Percentiles rank a stretch among this genome's conserved stretches.
Conservation (phyloP, 176 grass and related monocot genomes). For the Bolboschoenus planiculmis region DNA sequence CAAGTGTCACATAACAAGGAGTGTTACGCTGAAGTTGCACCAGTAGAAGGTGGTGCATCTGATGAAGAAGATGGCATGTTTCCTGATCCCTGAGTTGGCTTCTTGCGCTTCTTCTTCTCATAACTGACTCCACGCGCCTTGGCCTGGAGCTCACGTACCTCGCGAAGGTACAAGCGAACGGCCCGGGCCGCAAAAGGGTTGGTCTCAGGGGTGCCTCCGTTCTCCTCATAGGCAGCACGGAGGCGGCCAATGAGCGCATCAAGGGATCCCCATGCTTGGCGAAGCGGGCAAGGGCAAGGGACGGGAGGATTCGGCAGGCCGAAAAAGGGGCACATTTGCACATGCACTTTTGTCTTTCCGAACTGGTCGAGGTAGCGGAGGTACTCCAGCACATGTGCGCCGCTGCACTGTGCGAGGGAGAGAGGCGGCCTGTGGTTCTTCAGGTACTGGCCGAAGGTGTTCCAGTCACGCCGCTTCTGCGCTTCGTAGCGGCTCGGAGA, state of each 20-base stretch:
- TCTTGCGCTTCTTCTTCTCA: conserved; percentile 26
- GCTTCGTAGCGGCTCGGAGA: conserved; percentile 22
- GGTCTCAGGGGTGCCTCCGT: conserved; percentile 13
- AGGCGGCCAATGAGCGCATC: conserved; percentile 25
- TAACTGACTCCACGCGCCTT: conserved; percentile 20
- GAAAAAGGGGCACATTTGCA: conserved; percentile 24
- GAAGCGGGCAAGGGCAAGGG: conserved; percentile 25
- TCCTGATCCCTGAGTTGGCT: not conserved
- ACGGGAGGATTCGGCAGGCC: conserved; percentile 19
- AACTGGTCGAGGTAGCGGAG: conserved; percentile 26
- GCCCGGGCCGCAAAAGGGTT: conserved; percentile 21
- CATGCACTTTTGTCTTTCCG: conserved; percentile 20
- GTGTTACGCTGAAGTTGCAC: conserved; percentile 7
- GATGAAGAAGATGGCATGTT: not conserved
- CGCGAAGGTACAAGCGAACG: conserved; percentile 24
- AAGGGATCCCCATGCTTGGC: conserved; percentile 24
- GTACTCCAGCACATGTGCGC: conserved; percentile 20
- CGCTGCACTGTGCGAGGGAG: conserved; percentile 14
- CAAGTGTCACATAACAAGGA: not conserved
- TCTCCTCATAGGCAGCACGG: conserved; percentile 22
- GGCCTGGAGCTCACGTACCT: conserved; percentile 21
- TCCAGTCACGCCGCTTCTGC: conserved; percentile 23
- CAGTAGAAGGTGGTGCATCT: not conserved
- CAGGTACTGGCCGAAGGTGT: conserved; percentile 16
- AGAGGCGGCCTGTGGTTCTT: conserved; percentile 24